Conservation (phyloP, 1,139 yeast species). For the Debaryomycetaceae sp. region DNA sequence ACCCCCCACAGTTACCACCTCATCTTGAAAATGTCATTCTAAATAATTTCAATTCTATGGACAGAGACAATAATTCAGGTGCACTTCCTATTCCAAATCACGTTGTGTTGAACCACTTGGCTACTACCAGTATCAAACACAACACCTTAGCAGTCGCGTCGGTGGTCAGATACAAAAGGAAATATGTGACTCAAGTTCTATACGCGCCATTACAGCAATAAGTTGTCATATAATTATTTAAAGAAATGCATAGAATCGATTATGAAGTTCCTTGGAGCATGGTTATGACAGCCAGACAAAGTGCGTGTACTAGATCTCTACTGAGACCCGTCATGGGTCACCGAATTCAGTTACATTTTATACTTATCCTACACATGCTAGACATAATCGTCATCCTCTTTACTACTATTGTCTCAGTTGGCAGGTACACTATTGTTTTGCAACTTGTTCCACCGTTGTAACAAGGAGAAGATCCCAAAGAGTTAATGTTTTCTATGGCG, state of each 20-base stretch:
- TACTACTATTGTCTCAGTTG: too few species aligned
- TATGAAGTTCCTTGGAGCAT: too few species aligned
- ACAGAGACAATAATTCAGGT: slow-evolving; percentile 45
- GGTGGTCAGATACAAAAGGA: slow-evolving; percentile 45
- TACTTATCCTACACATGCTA: too few species aligned
- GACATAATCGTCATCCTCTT: too few species aligned
- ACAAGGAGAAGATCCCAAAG: too few species aligned
- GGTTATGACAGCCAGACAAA: too few species aligned
- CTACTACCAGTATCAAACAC: slow-evolving; percentile 48
- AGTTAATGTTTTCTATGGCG: too few species aligned
- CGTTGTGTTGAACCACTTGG: slow-evolving; percentile 59
- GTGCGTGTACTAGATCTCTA: too few species aligned
- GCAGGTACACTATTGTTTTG: too few species aligned
- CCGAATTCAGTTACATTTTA: too few species aligned
- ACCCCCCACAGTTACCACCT: slow-evolving; percentile 52
- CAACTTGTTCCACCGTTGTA: too few species aligned
- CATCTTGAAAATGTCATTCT: slow-evolving; percentile 47
- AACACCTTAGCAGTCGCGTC: slow-evolving; percentile 49
- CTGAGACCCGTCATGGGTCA: too few species aligned
- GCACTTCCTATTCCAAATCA: slow-evolving; percentile 54
- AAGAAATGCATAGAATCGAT: not conserved
- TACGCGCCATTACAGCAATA: slow-evolving; percentile 45
- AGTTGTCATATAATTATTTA: not conserved
- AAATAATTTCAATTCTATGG: slow-evolving; percentile 46
- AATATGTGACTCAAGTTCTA: slow-evolving; percentile 47